Evolutionary conservation across 2,329 filamentous ascomycete genomes (phyloP).

Genomic region (Penicillium sp.): DNA sequence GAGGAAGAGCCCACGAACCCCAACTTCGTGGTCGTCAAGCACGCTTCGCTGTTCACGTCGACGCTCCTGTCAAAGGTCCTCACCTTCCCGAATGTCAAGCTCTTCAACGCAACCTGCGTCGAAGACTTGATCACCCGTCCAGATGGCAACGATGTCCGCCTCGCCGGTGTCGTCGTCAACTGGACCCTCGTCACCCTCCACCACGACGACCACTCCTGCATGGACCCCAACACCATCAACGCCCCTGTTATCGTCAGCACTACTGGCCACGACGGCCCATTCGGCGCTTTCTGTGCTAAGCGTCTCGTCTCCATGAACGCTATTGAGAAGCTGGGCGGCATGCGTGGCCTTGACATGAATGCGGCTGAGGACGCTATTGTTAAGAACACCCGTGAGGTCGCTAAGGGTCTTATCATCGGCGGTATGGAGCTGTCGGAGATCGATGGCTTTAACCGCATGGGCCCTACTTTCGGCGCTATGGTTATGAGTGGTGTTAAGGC

Average conservation of each 20-base stretch:
- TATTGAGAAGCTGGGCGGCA: constrained; percentile 79
- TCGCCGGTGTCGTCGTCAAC: constrained; percentile 90
- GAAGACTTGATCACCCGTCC: constrained; percentile 88
- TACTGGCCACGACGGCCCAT: constrained; percentile 86
- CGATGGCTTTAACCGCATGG: constrained; percentile 90
- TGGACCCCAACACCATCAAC: constrained; percentile 97
- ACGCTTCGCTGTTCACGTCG: constrained; percentile 87
- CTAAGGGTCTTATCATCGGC: constrained; percentile 84
- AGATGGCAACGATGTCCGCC: constrained; percentile 57
- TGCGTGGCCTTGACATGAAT: constrained; percentile 93
- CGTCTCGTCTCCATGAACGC: constrained; percentile 83
- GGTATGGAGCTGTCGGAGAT: constrained; percentile 93
- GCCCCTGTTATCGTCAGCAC: constrained; percentile 84
- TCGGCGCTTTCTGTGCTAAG: constrained; percentile 89
- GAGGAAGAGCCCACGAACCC: constrained; percentile 87
- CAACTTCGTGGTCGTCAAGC: constrained; percentile 87
- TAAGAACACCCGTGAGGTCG: constrained; percentile 83
- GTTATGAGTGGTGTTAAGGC: constrained; percentile 83
- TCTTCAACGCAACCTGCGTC: constrained; percentile 91
- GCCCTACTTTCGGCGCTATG: constrained; percentile 86
- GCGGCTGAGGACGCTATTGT: constrained; percentile 88
- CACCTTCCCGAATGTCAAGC: constrained; percentile 83
- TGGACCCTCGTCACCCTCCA: constrained; percentile 90
- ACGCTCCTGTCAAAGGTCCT: constrained; percentile 82
- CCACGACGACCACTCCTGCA: constrained; percentile 87